Evolutionary conservation across 352 stramenopile species (phyloP).

Genomic region (Pythium chondricola): DNA sequence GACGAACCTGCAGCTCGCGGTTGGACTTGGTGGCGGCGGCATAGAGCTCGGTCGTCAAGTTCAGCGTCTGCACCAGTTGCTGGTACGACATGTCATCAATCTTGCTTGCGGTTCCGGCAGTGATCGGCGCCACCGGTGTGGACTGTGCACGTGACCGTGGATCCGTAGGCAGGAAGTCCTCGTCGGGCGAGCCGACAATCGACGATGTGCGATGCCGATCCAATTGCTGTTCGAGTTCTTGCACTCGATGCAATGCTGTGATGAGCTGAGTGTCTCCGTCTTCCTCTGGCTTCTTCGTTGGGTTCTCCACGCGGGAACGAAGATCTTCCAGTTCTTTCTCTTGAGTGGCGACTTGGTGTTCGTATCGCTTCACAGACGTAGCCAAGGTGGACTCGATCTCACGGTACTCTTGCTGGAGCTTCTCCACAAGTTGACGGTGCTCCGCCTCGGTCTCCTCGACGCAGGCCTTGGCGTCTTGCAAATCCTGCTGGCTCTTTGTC

Average conservation of each 20-base stretch:
- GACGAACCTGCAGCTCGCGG: slow-evolving; percentile 54
- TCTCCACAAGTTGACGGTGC: background rate
- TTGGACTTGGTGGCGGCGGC: too few relatives aligned
- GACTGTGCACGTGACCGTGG: slow-evolving; percentile 10
- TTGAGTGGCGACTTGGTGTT: too few relatives aligned
- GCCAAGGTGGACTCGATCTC: background rate
- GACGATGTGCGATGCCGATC: slow-evolving; percentile 7
- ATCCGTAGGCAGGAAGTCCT: slow-evolving; percentile 5
- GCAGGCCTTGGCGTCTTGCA: slow-evolving; percentile 12
- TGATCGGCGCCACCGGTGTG: slow-evolving; percentile 6
- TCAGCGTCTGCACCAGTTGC: slow-evolving; percentile 41
- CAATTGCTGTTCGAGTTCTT: slow-evolving; percentile 17
- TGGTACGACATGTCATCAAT: slow-evolving; percentile 14
- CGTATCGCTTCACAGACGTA: background rate
- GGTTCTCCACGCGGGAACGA: background rate
- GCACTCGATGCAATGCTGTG: slow-evolving; percentile 12
- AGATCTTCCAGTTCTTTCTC: too few relatives aligned
- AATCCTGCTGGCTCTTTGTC: slow-evolving; percentile 9
- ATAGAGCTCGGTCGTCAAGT: too few relatives aligned
- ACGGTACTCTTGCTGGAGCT: background rate
- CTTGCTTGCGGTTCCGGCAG: slow-evolving; percentile 8
- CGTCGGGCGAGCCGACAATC: slow-evolving; percentile 10
- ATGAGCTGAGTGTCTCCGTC: slow-evolving; percentile 7
- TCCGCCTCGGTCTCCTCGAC: slow-evolving; percentile 11
- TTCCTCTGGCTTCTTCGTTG: background rate